Evolutionary conservation across 2,329 filamentous ascomycete genomes (phyloP).

Genomic region (Verticillium nubilum): DNA sequence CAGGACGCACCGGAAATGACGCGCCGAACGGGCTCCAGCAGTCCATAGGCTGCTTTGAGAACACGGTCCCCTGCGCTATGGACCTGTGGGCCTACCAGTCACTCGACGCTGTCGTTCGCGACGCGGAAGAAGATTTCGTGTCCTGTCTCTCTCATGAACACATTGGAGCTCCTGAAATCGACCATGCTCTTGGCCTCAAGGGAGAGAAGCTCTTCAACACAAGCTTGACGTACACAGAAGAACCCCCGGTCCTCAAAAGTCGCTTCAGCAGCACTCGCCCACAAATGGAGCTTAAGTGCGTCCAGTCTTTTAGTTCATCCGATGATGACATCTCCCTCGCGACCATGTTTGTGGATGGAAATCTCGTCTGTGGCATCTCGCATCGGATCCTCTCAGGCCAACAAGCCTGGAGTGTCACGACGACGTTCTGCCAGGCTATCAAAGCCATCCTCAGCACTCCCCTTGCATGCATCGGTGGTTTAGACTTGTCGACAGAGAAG

Average conservation of each 20-base stretch:
- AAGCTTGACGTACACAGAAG: conserved; percentile 41
- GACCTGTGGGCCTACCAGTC: conserved; percentile 25
- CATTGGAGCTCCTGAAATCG: conserved; percentile 38
- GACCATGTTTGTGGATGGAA: conserved; percentile 33
- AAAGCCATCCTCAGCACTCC: conserved; percentile 37
- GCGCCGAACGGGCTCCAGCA: conserved; percentile 32
- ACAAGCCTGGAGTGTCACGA: conserved; percentile 42
- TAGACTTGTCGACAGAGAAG: conserved; percentile 49
- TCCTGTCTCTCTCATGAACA: conserved; percentile 34
- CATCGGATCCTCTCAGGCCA: conserved; percentile 34
- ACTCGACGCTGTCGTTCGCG: conserved; percentile 24
- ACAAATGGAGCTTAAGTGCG: conserved; percentile 23
- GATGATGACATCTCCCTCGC: conserved; percentile 42
- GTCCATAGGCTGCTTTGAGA: conserved; percentile 42
- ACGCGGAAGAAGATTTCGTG: conserved; percentile 23
- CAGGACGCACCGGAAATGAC: conserved; percentile 37
- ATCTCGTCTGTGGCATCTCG: conserved; percentile 36
- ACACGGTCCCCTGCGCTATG: conserved; percentile 26
- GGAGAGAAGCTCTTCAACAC: conserved; percentile 44
- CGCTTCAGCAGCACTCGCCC: conserved; percentile 20
- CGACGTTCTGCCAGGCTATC: conserved; percentile 48
- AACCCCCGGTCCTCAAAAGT: conserved; percentile 27
- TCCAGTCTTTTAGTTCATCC: conserved; percentile 35
- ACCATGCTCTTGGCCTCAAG: conserved; percentile 37
- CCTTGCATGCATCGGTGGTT: conserved; percentile 33